Conservation (phyloP, 2,329 filamentous ascomycete species). For the Arthrobotrys megalospora region DNA sequence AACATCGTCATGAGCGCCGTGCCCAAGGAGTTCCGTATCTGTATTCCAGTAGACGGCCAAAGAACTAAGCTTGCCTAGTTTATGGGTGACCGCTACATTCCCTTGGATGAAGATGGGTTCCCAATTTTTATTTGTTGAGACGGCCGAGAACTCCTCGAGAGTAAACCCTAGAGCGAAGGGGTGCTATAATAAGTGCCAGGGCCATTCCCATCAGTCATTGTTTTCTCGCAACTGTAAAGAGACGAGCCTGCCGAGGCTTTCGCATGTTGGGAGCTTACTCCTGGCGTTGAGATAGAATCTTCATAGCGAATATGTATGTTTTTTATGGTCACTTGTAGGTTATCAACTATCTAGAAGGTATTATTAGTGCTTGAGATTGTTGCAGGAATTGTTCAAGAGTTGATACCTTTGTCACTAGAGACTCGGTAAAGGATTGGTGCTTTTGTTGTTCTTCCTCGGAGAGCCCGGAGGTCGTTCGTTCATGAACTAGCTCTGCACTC, state of each 20-base stretch:
- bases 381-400: not conserved
- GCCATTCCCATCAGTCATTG: not conserved
- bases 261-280: slow-evolving; percentile 66
- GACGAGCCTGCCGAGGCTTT: slow-evolving; percentile 22
- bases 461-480: slow-evolving; percentile 91
- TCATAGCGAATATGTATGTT: slow-evolving; percentile 99
- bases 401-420: slow-evolving; percentile 81
- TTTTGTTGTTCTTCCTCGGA: slow-evolving; percentile 96
- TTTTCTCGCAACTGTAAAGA: too few relatives aligned
- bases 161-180: slow-evolving; percentile 94
- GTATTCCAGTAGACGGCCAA: slow-evolving; percentile 99
- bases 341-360: slow-evolving; percentile 82
- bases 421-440: slow-evolving; percentile 97
- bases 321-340: slow-evolving; percentile 96
- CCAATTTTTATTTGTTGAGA: slow-evolving; percentile 96
- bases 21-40: slow-evolving; percentile 85
- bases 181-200: slow-evolving; percentile 70
- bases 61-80: slow-evolving; percentile 89
- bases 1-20: slow-evolving; percentile 83
- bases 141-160: slow-evolving; percentile 94
- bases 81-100: slow-evolving; percentile 85
- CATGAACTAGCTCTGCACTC: slow-evolving; percentile 93
- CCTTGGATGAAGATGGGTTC: slow-evolving; percentile 95
- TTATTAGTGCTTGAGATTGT: not conserved
- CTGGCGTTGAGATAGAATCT: slow-evolving; percentile 93